Base-by-base conservation (phyloP, 495 filamentous ascomycete genomes). In the Geopyxis carbonaria region DNA sequence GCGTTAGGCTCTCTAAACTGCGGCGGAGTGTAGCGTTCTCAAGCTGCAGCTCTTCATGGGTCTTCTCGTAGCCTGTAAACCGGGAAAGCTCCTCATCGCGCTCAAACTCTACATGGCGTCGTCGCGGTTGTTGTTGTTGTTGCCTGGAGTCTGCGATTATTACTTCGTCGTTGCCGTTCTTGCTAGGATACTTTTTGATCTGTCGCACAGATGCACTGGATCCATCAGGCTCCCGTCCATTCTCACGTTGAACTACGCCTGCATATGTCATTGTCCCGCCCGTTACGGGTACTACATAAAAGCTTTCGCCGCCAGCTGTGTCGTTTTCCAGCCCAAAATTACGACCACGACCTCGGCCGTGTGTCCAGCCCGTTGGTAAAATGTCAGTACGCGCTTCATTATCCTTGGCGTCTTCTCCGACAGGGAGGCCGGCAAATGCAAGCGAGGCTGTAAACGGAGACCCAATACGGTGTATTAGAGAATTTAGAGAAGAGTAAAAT, bases 221-320 rank as follows among this genome's bases (percentile, higher is more conserved):
- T 13, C 11, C 2, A n/a, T 39, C 36, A 11, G 18, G 16, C 22
- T 39, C 36, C 24, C n/a, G 13, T 1, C n/a, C 36, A 3, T 2
- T 18, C 4, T 48, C 49, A 8, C 51, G 50, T 5, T 45, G 45
- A 27, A 93, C 62, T 20, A 97, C 91, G 31, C 73, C 78, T 3
- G 89, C 86, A 54, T 95, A 97, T 0, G 81, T 80, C 29, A 80
- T 72, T 0, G 84, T 93, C 41, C 83, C 80, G 20, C 89, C 89
- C 4, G 80, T 80, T 0, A 79, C 76, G 6, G 87, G 89, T 0
- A 97, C 89, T 1, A 97, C 80, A 53, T 94, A 94, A 64, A 95
- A 97, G 20, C 50, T 53, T 25, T 54, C 51, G 1, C 38, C 51
- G 1, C 49, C 49, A 48, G 60, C 50, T 4, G 62, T 56, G 55